Conservation (phyloP, 768 basidiomycete species). For the Tulasnella sp. region DNA sequence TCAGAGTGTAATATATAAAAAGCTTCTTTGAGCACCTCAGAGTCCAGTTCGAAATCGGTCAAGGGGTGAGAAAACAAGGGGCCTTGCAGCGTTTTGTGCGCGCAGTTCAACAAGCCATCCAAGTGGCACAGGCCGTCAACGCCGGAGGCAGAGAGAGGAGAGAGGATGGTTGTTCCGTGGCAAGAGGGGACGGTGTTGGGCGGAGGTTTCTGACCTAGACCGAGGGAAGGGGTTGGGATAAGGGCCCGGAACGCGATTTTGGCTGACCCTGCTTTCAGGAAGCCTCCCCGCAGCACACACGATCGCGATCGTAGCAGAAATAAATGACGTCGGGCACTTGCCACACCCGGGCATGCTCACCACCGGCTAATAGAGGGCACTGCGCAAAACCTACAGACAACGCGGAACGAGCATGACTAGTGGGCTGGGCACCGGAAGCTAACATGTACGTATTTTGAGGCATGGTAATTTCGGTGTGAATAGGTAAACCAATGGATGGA, state of each 20-base stretch:
- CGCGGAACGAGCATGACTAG: too few species aligned
- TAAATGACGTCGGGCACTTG: background rate
- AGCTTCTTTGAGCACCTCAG: background rate
- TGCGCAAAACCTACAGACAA: background rate
- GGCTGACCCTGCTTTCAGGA: background rate
- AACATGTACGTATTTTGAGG: too few species aligned
- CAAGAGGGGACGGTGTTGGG: background rate
- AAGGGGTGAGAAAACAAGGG: background rate
- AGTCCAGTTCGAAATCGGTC: background rate
- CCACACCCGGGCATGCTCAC: background rate
- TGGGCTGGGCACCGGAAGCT: too few species aligned
- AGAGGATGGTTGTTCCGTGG: background rate
- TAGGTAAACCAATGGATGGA: too few species aligned
- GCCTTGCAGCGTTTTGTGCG: background rate
- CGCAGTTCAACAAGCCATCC: background rate
- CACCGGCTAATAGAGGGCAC: background rate
- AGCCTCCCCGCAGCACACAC: background rate
- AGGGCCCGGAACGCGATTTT: background rate
- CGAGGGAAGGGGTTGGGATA: background rate
- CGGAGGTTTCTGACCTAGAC: background rate
- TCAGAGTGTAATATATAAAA: background rate
- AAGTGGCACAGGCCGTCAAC: background rate
- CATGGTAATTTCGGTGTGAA: too few species aligned
- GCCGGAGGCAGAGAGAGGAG: background rate
- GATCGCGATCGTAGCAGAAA: background rate